Evolutionary conservation across 176 grass and related monocot species (phyloP).

Genomic region (Saccharum spontaneum): DNA sequence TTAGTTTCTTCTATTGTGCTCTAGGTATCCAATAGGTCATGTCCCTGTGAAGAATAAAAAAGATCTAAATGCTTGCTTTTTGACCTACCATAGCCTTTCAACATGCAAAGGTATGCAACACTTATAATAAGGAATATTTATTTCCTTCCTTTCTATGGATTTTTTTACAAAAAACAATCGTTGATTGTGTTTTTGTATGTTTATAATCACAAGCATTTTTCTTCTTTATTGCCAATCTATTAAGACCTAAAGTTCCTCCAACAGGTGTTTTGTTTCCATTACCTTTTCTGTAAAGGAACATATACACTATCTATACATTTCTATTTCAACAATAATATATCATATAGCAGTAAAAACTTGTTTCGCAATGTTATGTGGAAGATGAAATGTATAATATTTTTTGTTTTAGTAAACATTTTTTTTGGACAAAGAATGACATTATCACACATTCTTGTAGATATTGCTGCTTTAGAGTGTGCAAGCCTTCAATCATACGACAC

Average conservation of each 20-base stretch:
- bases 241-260: neutral
- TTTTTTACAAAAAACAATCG: neutral
- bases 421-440: neutral
- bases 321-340: too few species aligned
- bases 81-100: slow-evolving; percentile 64
- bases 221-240: neutral
- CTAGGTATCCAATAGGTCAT: slow-evolving; percentile 70
- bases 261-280: neutral
- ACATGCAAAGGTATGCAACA: slow-evolving; percentile 46
- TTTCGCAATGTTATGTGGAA: too few species aligned
- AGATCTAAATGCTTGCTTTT: slow-evolving; percentile 65
- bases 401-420: neutral
- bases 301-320: too few species aligned
- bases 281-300: neutral
- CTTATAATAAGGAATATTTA: neutral
- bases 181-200: neutral
- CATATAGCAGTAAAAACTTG: too few species aligned
- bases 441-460: neutral
- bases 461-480: neutral
- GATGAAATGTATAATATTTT: neutral
- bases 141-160: neutral
- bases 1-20: slow-evolving; percentile 9
- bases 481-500: neutral
- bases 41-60: slow-evolving; percentile 53
- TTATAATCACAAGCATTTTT: neutral